A percentile compares a stretch with the other conserved stretches of the same genome.
phyloP scores from a whole-genome alignment of 1,139 yeast genomes.

The Kodamaea ohmeri region DNA sequence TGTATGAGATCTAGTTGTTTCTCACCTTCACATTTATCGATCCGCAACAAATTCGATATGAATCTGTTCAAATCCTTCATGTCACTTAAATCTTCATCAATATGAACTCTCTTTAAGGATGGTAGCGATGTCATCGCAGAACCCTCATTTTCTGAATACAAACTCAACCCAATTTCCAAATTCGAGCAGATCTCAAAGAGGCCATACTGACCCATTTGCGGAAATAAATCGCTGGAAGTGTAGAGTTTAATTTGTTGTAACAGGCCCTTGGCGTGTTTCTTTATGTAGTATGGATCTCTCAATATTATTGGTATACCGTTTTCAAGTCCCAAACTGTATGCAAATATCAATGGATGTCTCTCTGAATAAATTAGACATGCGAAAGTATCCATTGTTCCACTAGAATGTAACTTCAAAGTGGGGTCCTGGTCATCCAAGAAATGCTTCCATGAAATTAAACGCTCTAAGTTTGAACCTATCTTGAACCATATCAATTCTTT shows the following conservation, averaged over 20 bases:
- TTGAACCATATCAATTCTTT: conserved; percentile 56
- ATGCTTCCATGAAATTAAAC: conserved; percentile 71
- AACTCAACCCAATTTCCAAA: conserved; percentile 15
- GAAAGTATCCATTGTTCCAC: conserved; percentile 21
- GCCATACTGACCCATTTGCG: conserved; percentile 13
- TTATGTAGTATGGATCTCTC: conserved; percentile 38
- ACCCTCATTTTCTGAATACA: conserved; percentile 5
- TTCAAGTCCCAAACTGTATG: conserved; percentile 41
- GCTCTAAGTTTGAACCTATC: conserved; percentile 23
- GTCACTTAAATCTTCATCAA: too few relatives aligned
- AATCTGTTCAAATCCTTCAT: background rate
- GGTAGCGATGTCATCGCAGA: background rate
- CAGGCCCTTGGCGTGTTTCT: conserved; percentile 11
- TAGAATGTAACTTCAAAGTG: conserved; percentile 44
- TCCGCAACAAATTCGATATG: background rate
- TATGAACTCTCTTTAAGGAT: background rate
- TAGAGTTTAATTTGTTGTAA: conserved; percentile 18
- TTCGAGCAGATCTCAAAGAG: conserved; percentile 22
- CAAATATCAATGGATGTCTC: conserved; percentile 37
- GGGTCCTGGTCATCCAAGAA: conserved; percentile 54
- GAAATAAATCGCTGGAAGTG: background rate
- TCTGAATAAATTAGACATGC: conserved; percentile 43
- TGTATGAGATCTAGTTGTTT: conserved; percentile 20
- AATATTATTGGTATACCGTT: conserved; percentile 39
- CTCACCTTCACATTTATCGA: background rate